phyloP scores from a whole-genome alignment of 164 flowering plant species.

The Nymphaea thermarum region DNA sequence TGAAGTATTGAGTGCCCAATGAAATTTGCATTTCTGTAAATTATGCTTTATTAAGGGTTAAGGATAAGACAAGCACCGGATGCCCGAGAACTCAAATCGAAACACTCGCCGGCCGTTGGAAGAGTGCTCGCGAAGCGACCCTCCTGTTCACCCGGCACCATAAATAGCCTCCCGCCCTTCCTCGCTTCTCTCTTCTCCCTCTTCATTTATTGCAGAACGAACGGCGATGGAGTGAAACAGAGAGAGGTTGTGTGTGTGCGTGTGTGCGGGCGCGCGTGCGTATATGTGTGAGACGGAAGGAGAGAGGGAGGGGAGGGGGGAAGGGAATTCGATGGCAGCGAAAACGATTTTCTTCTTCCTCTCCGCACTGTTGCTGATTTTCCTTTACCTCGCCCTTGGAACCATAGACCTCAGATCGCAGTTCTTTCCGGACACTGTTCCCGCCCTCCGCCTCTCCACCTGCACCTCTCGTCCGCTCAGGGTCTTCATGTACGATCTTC shows the following conservation, averaged over 20 bases:
- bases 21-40: too few relatives aligned
- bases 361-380: conserved; percentile 19
- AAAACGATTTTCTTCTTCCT: conserved; percentile 7
- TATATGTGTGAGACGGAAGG: not conserved
- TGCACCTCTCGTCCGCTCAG: conserved; percentile 36
- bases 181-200: not conserved
- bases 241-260: not conserved
- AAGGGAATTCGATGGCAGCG: not conserved
- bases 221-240: not conserved
- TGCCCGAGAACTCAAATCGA: too few relatives aligned
- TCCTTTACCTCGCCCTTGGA: conserved; percentile 27
- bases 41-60: too few relatives aligned
- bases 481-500: conserved; percentile 90
- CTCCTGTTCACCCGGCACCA: not conserved
- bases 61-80: too few relatives aligned
- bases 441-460: conserved; percentile 6
- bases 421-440: conserved; percentile 11
- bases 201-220: not conserved
- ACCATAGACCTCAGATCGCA: conserved; percentile 40
- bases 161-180: not conserved
- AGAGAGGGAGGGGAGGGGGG: too few relatives aligned
- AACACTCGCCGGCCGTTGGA: too few relatives aligned
- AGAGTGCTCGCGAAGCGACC: too few relatives aligned
- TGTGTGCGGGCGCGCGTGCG: too few relatives aligned
- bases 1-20: too few relatives aligned